Evolutionary conservation across 176 grass and related monocot genomes (phyloP).

Genomic region (Themeda triandra): DNA sequence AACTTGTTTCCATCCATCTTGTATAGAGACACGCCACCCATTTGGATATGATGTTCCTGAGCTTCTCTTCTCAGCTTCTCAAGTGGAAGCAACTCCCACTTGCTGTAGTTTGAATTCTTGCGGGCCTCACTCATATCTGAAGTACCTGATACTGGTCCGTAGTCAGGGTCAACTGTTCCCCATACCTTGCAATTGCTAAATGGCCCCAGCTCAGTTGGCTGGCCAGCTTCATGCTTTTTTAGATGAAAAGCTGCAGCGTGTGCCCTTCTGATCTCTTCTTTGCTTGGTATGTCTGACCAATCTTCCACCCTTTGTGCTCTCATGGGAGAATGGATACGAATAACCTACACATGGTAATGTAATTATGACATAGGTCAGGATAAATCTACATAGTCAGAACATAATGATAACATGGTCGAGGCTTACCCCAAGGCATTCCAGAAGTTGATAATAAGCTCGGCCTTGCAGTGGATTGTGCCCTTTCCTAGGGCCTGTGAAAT

Average conservation of each 20-base stretch:
- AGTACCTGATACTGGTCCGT: conserved; percentile 76
- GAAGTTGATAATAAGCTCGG: conserved; percentile 95
- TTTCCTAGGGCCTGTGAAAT: conserved; percentile 81
- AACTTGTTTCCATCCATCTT: conserved; percentile 98
- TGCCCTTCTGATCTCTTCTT: conserved; percentile 61
- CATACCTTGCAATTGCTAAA: conserved; percentile 95
- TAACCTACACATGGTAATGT: conserved; percentile 56
- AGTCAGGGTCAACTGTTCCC: conserved; percentile 59
- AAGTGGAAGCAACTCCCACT: conserved; percentile 81
- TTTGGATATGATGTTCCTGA: conserved; percentile 74
- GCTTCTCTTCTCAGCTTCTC: conserved; percentile 72
- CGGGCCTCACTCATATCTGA: conserved; percentile 65
- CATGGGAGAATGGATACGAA: conserved; percentile 93
- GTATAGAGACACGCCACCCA: conserved; percentile 66
- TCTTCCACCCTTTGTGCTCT: conserved; percentile 77
- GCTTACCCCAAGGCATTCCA: conserved; percentile 94
- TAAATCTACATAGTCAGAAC: neutral
- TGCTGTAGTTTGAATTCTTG: conserved; percentile 68
- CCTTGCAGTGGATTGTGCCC: conserved; percentile 98
- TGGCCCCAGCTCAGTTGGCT: conserved; percentile 39
- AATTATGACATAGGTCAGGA: neutral
- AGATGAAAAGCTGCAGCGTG: conserved; percentile 70
- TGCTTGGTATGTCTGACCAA: conserved; percentile 85
- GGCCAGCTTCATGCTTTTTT: conserved; percentile 46
- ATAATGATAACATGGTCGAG: neutral